Evolutionary conservation across 169 alveolate species (phyloP), one percentile per base, ranked within the genome.

Genomic region (Plasmodium vivax): DNA sequence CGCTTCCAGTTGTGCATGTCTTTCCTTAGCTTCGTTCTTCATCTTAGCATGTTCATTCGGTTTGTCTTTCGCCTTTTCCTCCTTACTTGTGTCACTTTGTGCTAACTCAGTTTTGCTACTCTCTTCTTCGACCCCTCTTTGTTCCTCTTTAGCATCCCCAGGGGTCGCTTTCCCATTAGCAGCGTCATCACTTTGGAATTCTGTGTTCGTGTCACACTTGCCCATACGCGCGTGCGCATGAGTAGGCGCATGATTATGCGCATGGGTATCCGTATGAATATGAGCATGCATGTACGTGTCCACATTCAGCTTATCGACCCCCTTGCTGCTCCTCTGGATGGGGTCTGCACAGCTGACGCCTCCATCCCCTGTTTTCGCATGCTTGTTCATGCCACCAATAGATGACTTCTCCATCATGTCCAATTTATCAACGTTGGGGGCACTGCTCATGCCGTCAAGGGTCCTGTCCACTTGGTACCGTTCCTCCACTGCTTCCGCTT

Each of bases 401-500:
- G 77, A 23, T 6, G 38, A 8, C n/a, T 68, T 68, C 12, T 68
- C 77, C 77, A 68, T 68, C 77, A 7, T 23, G 32, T 68, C 77
- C 0, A 19, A 23, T 68, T 68, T 68, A 19, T 68, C 77, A 68
- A 68, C 77, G 5, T 3, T 19, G 38, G 77, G 38, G 77, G n/a
- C 38, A 68, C 34, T 68, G 32, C n/a, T 30, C 77, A 68, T 68
- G 12, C 16, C 16, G 77, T 27, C 16, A 68, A 68, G 77, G 32
- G 77, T 68, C 77, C 38, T 68, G 38, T 68, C 77, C 77, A 27
- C 6, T 68, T 68, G 77, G 77, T 68, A 68, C 34, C 14, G 43
- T 68, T 68, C 77, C 30, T 68, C 77, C 36, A 68, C 41, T 68
- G 32, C 75, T 41, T 84, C 92, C 12, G 77, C 77, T 84, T 84